phyloP scores from a whole-genome alignment of 257 asterid genomes.

The Nicotiana undulata region DNA sequence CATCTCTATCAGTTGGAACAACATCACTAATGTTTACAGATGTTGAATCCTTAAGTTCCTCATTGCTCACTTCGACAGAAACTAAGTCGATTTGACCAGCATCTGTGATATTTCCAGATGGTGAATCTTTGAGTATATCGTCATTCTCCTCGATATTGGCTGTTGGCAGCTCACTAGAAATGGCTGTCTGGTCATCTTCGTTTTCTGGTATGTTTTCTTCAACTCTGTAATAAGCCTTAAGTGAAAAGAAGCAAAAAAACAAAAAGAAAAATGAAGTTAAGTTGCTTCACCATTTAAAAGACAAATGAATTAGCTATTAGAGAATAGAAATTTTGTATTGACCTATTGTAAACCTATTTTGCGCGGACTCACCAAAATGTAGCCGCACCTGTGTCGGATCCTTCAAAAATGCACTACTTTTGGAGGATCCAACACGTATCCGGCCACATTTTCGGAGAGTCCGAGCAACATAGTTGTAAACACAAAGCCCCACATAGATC shows the following conservation, averaged over 20 bases:
- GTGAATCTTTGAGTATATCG: constrained; percentile 8
- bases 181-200: constrained; percentile 9
- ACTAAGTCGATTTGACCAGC: neutral
- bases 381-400: no score
- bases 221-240: constrained; percentile 66
- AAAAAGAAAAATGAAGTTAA: neutral
- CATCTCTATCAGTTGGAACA: neutral
- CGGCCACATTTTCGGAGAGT: no score
- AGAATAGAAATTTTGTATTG: neutral
- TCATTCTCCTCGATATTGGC: neutral
- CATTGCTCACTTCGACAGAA: neutral
- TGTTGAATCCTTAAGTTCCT: constrained; percentile 1
- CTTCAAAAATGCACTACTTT: no score
- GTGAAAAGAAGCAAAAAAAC: neutral
- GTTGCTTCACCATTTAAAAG: neutral
- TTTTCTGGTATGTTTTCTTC: constrained; percentile 38
- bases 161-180: neutral
- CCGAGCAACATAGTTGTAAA: no score
- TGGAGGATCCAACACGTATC: no score
- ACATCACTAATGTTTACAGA: neutral
- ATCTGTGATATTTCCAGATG: neutral
- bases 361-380: no score
- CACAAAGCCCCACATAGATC: neutral
- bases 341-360: neutral
- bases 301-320: neutral